phyloP scores from a whole-genome alignment of 257 asterid species.

The Penstemon barbatus region DNA sequence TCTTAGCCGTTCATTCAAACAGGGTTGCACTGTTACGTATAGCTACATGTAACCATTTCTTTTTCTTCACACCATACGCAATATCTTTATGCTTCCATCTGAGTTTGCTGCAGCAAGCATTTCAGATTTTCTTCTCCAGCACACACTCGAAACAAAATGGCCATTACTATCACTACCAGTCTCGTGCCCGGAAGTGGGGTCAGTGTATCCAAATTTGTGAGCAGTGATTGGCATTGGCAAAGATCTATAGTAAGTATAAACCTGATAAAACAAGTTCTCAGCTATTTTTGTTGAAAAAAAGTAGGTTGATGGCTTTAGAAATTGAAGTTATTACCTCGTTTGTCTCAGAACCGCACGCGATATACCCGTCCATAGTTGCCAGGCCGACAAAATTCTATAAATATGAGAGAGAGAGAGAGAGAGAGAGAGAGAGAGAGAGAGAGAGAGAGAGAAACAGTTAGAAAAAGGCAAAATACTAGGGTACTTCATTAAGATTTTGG shows the following conservation, averaged over 20 bases:
- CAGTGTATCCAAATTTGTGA: slow-evolving; percentile 80
- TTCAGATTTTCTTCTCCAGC: slow-evolving; percentile 85
- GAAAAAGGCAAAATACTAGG: no score
- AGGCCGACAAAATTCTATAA: slow-evolving; percentile 89
- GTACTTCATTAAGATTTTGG: slow-evolving; percentile 23
- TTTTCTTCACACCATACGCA: slow-evolving; percentile 47
- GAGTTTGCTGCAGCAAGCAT: slow-evolving; percentile 86
- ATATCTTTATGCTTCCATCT: slow-evolving; percentile 73
- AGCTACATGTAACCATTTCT: no score
- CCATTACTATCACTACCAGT: slow-evolving; percentile 68
- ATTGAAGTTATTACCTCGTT: slow-evolving; percentile 64
- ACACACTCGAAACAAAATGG: slow-evolving; percentile 87
- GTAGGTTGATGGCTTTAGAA: not conserved
- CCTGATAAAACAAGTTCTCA: slow-evolving; percentile 41
- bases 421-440: no score
- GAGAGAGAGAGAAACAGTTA: slow-evolving; percentile 19
- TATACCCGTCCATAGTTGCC: slow-evolving; percentile 85
- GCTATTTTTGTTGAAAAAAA: not conserved
- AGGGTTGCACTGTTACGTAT: no score
- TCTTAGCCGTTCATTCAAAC: no score
- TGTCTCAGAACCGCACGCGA: slow-evolving; percentile 93
- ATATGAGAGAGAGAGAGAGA: slow-evolving; percentile 35
- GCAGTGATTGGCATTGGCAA: slow-evolving; percentile 86
- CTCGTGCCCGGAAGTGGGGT: slow-evolving; percentile 79
- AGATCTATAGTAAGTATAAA: slow-evolving; percentile 71